Evolutionary conservation across 2,329 filamentous ascomycete species (phyloP).

Genomic region (Aspergillus ruber): DNA sequence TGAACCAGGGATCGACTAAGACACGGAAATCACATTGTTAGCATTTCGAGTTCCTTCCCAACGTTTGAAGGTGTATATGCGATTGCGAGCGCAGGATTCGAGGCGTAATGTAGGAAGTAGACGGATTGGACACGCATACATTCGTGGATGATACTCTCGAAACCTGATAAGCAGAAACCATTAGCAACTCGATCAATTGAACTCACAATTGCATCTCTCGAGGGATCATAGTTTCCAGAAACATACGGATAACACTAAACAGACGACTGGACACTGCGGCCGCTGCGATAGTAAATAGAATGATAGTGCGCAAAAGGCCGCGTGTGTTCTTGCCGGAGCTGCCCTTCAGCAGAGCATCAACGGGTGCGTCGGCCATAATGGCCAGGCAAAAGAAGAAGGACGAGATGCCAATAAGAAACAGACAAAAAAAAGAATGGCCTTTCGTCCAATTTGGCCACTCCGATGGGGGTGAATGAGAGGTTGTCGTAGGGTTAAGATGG

Average conservation of each 20-base stretch:
- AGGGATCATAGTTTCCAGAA: neutral
- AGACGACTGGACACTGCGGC: constrained; percentile 88
- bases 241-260: constrained; percentile 95
- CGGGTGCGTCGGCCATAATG: constrained; percentile 41
- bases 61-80: neutral
- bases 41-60: constrained; percentile 4
- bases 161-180: constrained; percentile 50
- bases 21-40: constrained; percentile 14
- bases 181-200: constrained; percentile 1
- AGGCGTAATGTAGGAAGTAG: neutral
- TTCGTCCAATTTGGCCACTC: constrained; percentile 6
- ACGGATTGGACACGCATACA: constrained; percentile 57
- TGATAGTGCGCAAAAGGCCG: constrained; percentile 79
- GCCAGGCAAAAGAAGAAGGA: constrained; percentile 25
- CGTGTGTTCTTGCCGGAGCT: constrained; percentile 74
- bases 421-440: constrained; percentile 19
- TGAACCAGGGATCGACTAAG: constrained; percentile 98
- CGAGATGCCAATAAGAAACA: constrained; percentile 21
- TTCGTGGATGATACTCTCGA: constrained; percentile 99
- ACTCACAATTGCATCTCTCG: neutral
- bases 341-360: constrained; percentile 64
- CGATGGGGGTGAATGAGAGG: constrained; percentile 7
- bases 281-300: constrained; percentile 83
- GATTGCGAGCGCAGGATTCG: constrained; percentile 2
- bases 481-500: constrained; percentile 15